A percentile compares a stretch with the other conserved stretches of the same genome.
Conservation (phyloP, 768 basidiomycete species). For the Pleurotus citrinopileatus region DNA sequence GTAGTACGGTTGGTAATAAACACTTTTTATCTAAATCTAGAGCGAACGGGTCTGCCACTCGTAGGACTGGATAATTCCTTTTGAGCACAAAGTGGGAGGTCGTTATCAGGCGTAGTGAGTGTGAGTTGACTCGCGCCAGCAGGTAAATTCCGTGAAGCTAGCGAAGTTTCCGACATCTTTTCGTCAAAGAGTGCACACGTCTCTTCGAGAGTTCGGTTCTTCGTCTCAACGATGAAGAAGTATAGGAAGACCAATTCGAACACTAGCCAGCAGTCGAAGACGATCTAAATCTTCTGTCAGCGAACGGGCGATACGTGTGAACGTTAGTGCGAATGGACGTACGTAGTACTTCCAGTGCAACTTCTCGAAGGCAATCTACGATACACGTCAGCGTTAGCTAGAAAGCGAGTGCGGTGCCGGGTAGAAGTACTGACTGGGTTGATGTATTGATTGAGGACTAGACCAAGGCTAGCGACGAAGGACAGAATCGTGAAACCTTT, state of each 20-base stretch:
- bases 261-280: slow-evolving; percentile 69
- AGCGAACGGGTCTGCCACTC: background rate
- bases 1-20: too few relatives aligned
- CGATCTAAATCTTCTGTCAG: slow-evolving; percentile 34
- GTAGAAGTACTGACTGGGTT: slow-evolving; percentile 42
- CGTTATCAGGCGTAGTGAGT: background rate
- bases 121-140: background rate
- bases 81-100: background rate
- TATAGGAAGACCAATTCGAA: slow-evolving; percentile 65
- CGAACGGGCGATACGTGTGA: background rate
- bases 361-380: slow-evolving; percentile 18
- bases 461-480: slow-evolving; percentile 70
- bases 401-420: background rate
- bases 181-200: slow-evolving; percentile 75
- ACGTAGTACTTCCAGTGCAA: slow-evolving; percentile 80
- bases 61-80: background rate
- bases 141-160: background rate
- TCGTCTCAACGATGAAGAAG: slow-evolving; percentile 71
- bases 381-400: background rate
- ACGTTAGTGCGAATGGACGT: slow-evolving; percentile 17
- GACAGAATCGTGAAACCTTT: slow-evolving; percentile 85
- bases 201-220: slow-evolving; percentile 75
- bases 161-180: background rate
- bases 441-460: slow-evolving; percentile 89
- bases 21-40: background rate